Conservation (phyloP, 2,329 filamentous ascomycete genomes). For the Trichoderma lentiforme region DNA sequence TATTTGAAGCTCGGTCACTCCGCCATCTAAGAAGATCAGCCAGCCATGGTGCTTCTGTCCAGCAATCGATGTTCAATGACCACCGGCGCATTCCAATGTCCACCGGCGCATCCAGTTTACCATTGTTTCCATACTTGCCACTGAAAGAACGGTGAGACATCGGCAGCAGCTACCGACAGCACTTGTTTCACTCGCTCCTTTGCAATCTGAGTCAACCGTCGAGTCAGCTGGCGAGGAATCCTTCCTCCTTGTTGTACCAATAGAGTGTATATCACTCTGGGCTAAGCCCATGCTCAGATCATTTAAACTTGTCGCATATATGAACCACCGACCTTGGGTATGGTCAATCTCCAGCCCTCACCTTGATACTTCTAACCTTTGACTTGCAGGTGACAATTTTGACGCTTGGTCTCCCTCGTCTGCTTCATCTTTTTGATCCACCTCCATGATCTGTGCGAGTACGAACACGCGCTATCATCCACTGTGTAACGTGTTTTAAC, state of each 20-base stretch:
- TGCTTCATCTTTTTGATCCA: neutral
- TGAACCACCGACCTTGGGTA: no score
- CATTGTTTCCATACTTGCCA: neutral
- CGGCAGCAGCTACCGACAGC: neutral
- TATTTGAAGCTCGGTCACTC: neutral
- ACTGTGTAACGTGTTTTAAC: conserved; percentile 4
- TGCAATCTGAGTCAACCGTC: neutral
- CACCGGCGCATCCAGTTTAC: neutral
- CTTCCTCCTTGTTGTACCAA: neutral
- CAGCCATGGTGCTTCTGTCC: neutral
- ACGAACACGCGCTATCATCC: conserved; percentile 4
- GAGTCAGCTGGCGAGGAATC: neutral
- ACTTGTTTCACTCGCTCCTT: neutral
- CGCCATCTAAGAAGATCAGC: neutral
- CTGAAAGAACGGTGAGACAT: neutral
- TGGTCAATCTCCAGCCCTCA: no score
- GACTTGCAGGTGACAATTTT: neutral
- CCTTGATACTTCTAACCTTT: no score
- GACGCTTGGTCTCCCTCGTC: neutral
- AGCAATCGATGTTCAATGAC: neutral
- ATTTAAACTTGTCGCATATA: neutral
- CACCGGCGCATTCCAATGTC: neutral
- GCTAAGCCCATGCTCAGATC: neutral
- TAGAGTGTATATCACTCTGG: neutral
- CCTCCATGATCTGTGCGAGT: neutral